A percentile compares a stretch with the other conserved stretches of the same genome.
Conservation (phyloP, 352 stramenopile genomes). For the Phytophthora pluvialis region DNA sequence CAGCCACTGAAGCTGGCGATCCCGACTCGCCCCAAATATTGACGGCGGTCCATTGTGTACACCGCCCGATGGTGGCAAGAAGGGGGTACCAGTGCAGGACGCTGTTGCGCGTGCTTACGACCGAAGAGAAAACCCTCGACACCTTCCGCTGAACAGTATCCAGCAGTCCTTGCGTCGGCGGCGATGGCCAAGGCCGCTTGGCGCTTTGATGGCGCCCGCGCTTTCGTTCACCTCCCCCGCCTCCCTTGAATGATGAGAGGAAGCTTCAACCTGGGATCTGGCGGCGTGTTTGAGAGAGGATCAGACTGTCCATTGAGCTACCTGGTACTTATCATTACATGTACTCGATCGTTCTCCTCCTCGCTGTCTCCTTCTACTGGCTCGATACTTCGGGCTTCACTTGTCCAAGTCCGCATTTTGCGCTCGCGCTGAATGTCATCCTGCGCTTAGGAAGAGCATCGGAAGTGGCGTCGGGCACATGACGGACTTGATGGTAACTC, state of each 20-base stretch:
- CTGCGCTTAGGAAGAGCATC: too few species aligned
- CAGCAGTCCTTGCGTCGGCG: too few species aligned
- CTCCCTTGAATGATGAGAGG: constrained; percentile 3
- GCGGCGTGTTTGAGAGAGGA: background rate
- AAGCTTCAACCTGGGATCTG: constrained; percentile 1
- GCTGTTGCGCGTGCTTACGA: too few species aligned
- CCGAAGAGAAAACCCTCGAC: too few species aligned
- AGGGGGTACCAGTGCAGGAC: too few species aligned
- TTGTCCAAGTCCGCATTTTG: background rate
- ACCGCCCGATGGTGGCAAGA: background rate
- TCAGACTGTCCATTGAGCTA: too few species aligned
- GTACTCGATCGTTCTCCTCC: too few species aligned
- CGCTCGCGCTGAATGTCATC: constrained; percentile 15
- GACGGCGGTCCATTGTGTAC: constrained; percentile 6
- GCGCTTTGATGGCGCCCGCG: constrained; percentile 1
- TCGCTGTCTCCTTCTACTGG: too few species aligned
- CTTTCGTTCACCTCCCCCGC: background rate
- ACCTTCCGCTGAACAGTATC: too few species aligned
- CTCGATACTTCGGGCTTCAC: too few species aligned
- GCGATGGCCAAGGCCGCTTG: too few species aligned
- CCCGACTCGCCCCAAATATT: constrained; percentile 3
- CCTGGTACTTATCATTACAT: too few species aligned
- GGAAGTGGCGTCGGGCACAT: background rate
- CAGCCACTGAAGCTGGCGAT: background rate
- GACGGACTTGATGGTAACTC: background rate